Evolutionary conservation across 768 basidiomycete species (phyloP).

Genomic region (Galerina marginata): DNA sequence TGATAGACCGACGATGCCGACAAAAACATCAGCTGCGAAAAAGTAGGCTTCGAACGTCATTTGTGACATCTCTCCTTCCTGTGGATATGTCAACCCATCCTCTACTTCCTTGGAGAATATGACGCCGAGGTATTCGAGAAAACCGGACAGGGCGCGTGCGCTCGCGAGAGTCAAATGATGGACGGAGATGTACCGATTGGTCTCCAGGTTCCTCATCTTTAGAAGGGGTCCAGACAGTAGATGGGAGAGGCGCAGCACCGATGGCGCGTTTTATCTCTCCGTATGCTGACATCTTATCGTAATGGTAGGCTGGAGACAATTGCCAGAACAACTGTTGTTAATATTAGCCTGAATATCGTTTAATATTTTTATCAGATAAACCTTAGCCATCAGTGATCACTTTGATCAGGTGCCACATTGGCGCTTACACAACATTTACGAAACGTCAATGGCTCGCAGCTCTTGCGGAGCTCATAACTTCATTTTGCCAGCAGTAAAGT

Average conservation of each 20-base stretch:
- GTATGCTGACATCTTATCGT: slow-evolving; percentile 69
- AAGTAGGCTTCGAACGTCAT: slow-evolving; percentile 75
- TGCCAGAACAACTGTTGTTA: too few species aligned
- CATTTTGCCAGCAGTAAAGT: too few species aligned
- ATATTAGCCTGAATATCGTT: too few species aligned
- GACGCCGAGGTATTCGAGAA: slow-evolving; percentile 62
- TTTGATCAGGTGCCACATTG: too few species aligned
- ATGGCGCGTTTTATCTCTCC: slow-evolving; percentile 54
- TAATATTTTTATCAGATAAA: not conserved
- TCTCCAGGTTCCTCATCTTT: slow-evolving; percentile 16
- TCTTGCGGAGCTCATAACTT: too few species aligned
- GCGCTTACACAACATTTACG: too few species aligned
- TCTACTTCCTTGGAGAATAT: slow-evolving; percentile 79
- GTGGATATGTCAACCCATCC: slow-evolving; percentile 84
- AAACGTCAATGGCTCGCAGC: too few species aligned
- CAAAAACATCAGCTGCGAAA: slow-evolving; percentile 76
- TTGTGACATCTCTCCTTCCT: slow-evolving; percentile 63
- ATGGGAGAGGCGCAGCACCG: slow-evolving; percentile 39
- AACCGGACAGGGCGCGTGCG: slow-evolving; percentile 46
- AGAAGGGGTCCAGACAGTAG: slow-evolving; percentile 52
- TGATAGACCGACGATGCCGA: slow-evolving; percentile 54
- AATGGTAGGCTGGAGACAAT: slow-evolving; percentile 3
- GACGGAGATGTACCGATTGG: slow-evolving; percentile 42
- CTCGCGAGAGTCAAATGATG: slow-evolving; percentile 55
- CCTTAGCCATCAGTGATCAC: not conserved